A percentile compares a stretch with the other conserved stretches of the same genome.
phyloP scores from a whole-genome alignment of 805 yeast species.

The Saturnispora zaruensis region DNA sequence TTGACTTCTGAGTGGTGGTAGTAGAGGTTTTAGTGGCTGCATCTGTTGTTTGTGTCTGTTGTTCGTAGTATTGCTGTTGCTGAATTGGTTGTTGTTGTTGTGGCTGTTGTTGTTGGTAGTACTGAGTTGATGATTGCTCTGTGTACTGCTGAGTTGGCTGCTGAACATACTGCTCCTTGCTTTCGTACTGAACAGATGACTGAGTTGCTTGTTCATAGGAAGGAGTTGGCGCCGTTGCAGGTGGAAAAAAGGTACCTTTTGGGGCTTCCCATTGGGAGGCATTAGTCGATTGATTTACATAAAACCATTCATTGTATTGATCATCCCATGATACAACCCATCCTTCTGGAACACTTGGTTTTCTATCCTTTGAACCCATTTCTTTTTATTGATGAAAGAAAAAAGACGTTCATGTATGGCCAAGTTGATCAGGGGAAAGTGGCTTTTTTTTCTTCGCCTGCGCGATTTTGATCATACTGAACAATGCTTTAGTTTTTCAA shows the following conservation, averaged over 20 bases:
- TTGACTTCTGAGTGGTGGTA: background rate
- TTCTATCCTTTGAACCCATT: constrained; percentile 22
- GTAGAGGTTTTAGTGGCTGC: background rate
- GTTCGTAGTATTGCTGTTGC: background rate
- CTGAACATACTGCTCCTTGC: background rate
- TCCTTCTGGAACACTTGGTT: constrained; percentile 30
- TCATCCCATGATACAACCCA: constrained; percentile 73
- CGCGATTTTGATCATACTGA: background rate
- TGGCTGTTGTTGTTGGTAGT: background rate
- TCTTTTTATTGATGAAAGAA: background rate
- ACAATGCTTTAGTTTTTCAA: background rate
- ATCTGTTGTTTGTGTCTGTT: background rate
- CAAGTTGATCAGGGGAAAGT: background rate
- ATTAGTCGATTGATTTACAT: constrained; percentile 63
- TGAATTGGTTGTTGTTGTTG: background rate
- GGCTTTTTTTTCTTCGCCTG: background rate
- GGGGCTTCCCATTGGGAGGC: constrained; percentile 92
- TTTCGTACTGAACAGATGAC: background rate
- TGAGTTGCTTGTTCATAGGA: background rate
- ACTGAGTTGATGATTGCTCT: background rate
- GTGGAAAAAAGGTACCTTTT: constrained; percentile 39
- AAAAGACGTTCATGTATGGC: background rate
- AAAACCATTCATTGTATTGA: constrained; percentile 61
- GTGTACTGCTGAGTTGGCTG: background rate
- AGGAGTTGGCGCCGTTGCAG: constrained; percentile 30